Conservation (phyloP, 1,284 basidiomycete genomes). For the Lentinus polychrous region DNA sequence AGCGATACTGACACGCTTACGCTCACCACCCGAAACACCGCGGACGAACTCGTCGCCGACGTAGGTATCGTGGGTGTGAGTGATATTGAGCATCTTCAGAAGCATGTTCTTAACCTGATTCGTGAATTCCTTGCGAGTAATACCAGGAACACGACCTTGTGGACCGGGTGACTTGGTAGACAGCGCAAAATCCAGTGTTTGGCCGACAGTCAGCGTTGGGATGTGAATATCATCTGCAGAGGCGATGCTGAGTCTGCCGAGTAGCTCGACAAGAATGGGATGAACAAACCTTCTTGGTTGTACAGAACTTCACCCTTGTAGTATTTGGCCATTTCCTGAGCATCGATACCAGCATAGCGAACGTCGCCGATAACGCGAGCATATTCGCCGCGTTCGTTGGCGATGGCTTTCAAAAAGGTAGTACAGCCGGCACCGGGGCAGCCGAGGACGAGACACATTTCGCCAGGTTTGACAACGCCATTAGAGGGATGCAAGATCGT, state of each 20-base stretch:
- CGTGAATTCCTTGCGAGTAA: constrained; percentile 54
- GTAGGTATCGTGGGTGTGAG: constrained; percentile 68
- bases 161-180: constrained; percentile 63
- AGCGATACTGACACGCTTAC: constrained; percentile 82
- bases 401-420: constrained; percentile 73
- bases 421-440: constrained; percentile 79
- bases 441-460: constrained; percentile 67
- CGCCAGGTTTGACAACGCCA: constrained; percentile 63
- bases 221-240: constrained; percentile 66
- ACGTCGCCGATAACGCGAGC: constrained; percentile 58
- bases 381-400: constrained; percentile 65
- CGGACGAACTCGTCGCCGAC: constrained; percentile 83
- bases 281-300: constrained; percentile 59
- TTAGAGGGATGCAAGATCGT: constrained; percentile 52
- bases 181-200: constrained; percentile 63
- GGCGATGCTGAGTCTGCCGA: background rate
- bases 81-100: constrained; percentile 76
- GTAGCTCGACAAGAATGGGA: too few relatives aligned
- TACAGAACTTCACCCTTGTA: constrained; percentile 85
- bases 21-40: constrained; percentile 82
- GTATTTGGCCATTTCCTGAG: constrained; percentile 54
- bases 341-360: constrained; percentile 66
- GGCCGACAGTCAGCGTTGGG: constrained; percentile 70
- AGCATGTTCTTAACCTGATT: constrained; percentile 53
- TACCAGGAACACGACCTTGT: constrained; percentile 63